Conservation (phyloP, 257 asterid genomes). For the Pogostemon cablin region DNA sequence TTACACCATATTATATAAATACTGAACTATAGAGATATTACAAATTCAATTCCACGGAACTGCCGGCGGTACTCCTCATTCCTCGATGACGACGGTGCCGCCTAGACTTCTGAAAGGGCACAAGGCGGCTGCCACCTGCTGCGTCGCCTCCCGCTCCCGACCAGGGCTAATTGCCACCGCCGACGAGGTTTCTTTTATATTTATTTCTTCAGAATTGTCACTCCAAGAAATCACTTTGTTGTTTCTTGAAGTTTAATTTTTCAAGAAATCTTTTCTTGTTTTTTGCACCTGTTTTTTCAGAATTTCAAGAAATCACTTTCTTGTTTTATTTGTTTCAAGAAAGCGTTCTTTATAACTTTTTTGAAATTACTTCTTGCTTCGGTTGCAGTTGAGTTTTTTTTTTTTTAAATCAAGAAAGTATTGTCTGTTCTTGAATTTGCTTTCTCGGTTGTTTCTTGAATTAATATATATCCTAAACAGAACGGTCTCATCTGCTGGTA, state of each 20-base stretch:
- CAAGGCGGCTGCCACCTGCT: conserved; percentile 72
- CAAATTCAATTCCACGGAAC: neutral
- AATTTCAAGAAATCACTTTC: neutral
- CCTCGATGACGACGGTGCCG: conserved; percentile 16
- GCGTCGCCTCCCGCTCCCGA: conserved; percentile 70
- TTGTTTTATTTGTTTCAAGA: neutral
- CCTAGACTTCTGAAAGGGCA: conserved; percentile 79
- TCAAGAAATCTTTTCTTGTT: neutral
- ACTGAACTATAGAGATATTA: neutral
- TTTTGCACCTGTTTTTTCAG: neutral
- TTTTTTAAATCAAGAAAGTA: neutral
- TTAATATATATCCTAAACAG: conserved; percentile 31
- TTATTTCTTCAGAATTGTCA: no score
- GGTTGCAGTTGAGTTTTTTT: neutral
- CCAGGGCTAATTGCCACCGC: conserved; percentile 84
- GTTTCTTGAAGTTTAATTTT: neutral
- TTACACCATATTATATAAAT: no score
- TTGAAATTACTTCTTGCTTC: no score
- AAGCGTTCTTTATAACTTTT: no score
- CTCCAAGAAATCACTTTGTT: neutral
- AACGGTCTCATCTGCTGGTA: conserved; percentile 84
- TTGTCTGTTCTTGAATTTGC: no score
- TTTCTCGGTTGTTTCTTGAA: no score
- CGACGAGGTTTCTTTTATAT: conserved; percentile 57
- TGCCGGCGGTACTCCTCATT: neutral